A percentile compares a stretch with the other conserved stretches of the same genome.
These are phyloP conservation scores for Stagonosporopsis chrysanthemi DNA, from an alignment of 2,329 filamentous ascomycete species.

Conservation along the genomic window DNA sequence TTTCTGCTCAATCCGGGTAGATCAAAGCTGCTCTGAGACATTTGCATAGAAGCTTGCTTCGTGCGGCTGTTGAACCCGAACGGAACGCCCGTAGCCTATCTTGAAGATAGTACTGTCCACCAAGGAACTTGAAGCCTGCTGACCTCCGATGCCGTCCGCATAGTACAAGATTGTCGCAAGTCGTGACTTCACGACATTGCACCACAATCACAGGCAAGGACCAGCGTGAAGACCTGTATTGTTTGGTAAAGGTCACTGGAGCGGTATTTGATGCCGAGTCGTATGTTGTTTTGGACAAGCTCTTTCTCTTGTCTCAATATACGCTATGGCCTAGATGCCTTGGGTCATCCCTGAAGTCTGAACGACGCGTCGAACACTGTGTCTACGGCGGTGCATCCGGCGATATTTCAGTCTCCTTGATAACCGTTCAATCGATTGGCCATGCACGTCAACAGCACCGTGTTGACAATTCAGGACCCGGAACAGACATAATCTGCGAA, in stretches of 20 bases:
- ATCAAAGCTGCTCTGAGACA: constrained; percentile 1
- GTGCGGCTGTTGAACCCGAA: background rate
- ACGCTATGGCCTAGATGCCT: background rate
- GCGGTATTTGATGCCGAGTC: background rate
- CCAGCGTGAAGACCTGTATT: background rate
- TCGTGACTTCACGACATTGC: constrained; percentile 1
- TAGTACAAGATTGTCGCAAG: background rate
- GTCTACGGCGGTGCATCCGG: background rate
- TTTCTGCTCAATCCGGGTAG: background rate
- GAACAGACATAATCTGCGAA: background rate
- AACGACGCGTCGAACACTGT: background rate
- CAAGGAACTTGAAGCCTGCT: background rate
- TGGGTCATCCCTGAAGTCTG: background rate
- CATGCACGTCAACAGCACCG: background rate
- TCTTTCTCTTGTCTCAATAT: background rate
- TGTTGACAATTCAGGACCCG: background rate
- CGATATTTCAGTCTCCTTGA: background rate
- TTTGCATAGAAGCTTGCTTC: background rate
- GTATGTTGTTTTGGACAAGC: background rate
- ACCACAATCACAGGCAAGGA: background rate
- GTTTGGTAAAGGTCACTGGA: background rate
- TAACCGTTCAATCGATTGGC: background rate
- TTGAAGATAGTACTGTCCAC: background rate
- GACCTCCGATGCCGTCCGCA: background rate
- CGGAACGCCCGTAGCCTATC: background rate